Conservation (phyloP, 331 rosid species). For the Prunus yedoensis region DNA sequence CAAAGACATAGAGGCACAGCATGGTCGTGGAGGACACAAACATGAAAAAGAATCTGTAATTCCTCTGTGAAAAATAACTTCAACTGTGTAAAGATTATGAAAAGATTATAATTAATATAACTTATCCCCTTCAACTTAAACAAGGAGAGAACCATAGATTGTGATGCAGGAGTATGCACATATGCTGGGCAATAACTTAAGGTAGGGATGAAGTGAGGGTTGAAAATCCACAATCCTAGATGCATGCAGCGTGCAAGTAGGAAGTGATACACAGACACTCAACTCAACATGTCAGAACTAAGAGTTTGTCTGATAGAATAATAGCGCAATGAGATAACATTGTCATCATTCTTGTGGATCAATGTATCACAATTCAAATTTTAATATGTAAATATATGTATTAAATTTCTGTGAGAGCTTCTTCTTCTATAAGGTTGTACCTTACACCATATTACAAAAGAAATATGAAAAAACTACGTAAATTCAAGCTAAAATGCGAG, state of each 20-base stretch:
- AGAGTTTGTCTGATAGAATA: neutral
- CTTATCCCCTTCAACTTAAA: neutral
- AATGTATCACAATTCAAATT: neutral
- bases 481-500: conserved; percentile 1
- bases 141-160: neutral
- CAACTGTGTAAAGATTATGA: conserved; percentile 19
- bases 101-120: neutral
- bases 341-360: neutral
- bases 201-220: neutral
- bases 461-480: neutral
- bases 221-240: neutral
- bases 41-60: conserved; percentile 50
- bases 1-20: conserved; percentile 40
- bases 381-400: neutral
- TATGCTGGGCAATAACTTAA: neutral
- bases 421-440: neutral
- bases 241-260: neutral
- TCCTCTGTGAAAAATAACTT: conserved; percentile 29
- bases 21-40: conserved; percentile 41
- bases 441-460: neutral
- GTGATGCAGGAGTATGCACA: neutral
- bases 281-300: neutral
- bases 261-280: neutral
- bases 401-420: neutral
- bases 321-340: neutral